phyloP scores from a whole-genome alignment of 2,329 filamentous ascomycete genomes.

The Fusarium chlamydosporum region DNA sequence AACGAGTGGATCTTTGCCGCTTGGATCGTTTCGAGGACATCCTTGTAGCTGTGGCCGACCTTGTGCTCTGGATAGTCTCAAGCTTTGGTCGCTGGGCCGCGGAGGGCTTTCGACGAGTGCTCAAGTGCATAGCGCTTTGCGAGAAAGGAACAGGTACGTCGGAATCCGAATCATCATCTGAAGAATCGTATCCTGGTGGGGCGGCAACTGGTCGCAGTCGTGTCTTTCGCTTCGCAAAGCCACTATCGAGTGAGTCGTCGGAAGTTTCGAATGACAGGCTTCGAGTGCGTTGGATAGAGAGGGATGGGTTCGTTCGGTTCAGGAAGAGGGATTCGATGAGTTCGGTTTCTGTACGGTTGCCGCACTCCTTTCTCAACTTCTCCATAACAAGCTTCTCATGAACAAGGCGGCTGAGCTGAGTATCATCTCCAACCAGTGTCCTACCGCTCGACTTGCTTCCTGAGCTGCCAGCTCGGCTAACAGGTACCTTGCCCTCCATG shows the following conservation, averaged over 20 bases:
- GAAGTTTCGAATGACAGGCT: constrained; percentile 58
- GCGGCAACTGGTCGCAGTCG: constrained; percentile 51
- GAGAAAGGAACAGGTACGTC: constrained; percentile 46
- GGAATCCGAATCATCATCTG: constrained; percentile 55
- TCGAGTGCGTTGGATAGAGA: constrained; percentile 54
- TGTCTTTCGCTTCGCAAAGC: constrained; percentile 50
- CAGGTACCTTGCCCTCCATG: constrained; percentile 88
- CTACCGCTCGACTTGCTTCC: constrained; percentile 65
- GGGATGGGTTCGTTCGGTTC: constrained; percentile 52
- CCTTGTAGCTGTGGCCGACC: constrained; percentile 51
- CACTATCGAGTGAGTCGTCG: constrained; percentile 54
- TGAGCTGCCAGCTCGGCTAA: constrained; percentile 73
- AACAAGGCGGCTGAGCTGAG: constrained; percentile 60
- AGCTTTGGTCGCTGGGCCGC: constrained; percentile 61
- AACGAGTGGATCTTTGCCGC: constrained; percentile 51
- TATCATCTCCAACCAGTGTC: constrained; percentile 60
- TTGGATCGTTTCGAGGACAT: constrained; percentile 52
- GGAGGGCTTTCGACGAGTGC: constrained; percentile 46
- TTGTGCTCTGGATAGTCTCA: constrained; percentile 63
- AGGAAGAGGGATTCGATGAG: constrained; percentile 61
- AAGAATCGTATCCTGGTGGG: constrained; percentile 53
- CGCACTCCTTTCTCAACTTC: constrained; percentile 60
- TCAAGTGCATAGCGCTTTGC: constrained; percentile 45
- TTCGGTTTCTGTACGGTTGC: constrained; percentile 59
- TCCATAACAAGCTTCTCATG: constrained; percentile 63